Base-by-base conservation (phyloP, 2,329 filamentous ascomycete genomes). In the Ophiognomonia clavigignenti-juglandacearum region DNA sequence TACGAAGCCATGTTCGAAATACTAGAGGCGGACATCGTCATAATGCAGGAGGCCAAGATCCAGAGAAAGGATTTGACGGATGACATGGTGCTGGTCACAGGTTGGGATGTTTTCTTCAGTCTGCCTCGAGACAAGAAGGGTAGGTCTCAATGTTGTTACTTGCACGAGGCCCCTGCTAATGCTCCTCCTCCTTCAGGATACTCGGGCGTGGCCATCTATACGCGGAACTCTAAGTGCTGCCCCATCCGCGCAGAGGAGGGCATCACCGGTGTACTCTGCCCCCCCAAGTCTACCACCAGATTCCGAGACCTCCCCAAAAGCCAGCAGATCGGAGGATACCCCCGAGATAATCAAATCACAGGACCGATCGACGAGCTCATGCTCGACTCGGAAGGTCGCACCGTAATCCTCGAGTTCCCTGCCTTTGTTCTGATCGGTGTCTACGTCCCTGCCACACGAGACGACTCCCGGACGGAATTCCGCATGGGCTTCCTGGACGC, bases 51-150 rank as follows among this genome's bases (percentile, higher is more conserved):
- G 67, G 84, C 89, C 36, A 98, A 97, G 68, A 96, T 97, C 34
- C 93, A 97, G 62, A 79, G 86, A 48, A 96, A 96, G 62, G 91
- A 96, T 57, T 72, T 98, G 2, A 78, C 75, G 34, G 93, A 97
- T 74, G 93, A 97, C 57, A 97, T 97, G 89, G 91, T 97, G 9
- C 72, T 97, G 27, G 82, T 97, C 0, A 83, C 88, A 0, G 93
- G 93, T 11, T 98, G 92, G 92, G 93, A 98, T 63, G 91, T 91
- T 54, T 96, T 85, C 67, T 96, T 96, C 68, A 96, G 90, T 62
- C 73, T 98, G 20, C 93, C 93, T 0, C 89, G 85, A 62, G 78
- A 95, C 61, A 97, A 97, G 65, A 97, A 96, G 73, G 92, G 89
- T 85, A 68, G 23, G 54, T 39, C 8, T 11, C n/a, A 24, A 31